phyloP scores from a whole-genome alignment of 371 early-diverging fungal genomes.

The Mucor irregularis region DNA sequence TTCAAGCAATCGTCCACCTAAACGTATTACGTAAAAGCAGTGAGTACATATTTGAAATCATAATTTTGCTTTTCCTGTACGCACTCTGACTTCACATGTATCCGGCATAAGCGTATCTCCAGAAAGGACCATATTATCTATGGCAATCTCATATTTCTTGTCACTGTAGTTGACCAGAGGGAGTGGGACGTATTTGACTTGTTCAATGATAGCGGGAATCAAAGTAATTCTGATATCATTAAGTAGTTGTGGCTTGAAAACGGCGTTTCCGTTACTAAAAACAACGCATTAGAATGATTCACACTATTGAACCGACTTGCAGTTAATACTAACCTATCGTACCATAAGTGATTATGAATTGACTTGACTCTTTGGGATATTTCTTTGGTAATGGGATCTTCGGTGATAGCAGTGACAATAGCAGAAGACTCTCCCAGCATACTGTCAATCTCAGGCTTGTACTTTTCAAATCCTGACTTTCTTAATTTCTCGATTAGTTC shows the following conservation, averaged over 20 bases:
- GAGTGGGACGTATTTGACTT: conserved; percentile 63
- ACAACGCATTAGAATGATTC: background rate
- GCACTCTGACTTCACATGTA: conserved; percentile 57
- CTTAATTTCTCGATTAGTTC: conserved; percentile 14
- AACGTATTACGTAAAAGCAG: no score
- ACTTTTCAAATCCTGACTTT: conserved; percentile 1
- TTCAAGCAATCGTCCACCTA: conserved; percentile 35
- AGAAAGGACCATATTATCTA: conserved; percentile 51
- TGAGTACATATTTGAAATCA: background rate
- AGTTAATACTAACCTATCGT: conserved; percentile 32
- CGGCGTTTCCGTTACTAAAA: conserved; percentile 44
- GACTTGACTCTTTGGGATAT: conserved; percentile 23
- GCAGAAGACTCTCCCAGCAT: conserved; percentile 15
- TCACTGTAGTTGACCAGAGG: conserved; percentile 66
- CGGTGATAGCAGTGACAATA: conserved; percentile 17
- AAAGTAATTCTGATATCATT: conserved; percentile 55
- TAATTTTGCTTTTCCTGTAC: conserved; percentile 9
- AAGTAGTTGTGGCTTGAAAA: conserved; percentile 59
- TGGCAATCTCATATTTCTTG: conserved; percentile 50
- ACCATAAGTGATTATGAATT: conserved; percentile 39
- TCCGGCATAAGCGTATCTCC: conserved; percentile 61
- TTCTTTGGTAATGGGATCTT: conserved; percentile 31
- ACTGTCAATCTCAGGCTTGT: conserved; percentile 9
- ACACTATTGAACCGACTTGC: conserved; percentile 6
- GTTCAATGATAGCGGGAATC: conserved; percentile 56